Evolutionary conservation across 75 land plant genomes (phyloP), one percentile per base, ranked within the genome.

Genomic region (Pinus albicaulis): DNA sequence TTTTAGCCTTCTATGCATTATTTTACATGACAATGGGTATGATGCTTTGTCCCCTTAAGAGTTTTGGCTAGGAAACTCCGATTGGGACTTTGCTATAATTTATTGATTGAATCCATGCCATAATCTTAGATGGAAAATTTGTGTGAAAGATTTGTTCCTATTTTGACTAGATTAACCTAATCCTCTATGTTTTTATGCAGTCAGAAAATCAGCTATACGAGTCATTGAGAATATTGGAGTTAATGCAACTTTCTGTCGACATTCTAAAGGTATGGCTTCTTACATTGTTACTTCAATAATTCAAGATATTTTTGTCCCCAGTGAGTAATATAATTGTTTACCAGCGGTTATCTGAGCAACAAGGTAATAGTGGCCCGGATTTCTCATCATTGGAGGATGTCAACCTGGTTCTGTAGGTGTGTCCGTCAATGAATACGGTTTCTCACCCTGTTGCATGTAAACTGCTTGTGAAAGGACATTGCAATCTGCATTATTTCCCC

Each of bases 211-310:
- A 79, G n/a, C 28, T 92, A 66, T 76, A 76, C 38, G 93, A 92
- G 3, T 86, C 80, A 14, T 70, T 91, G 79, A 84, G 89, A 78
- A 82, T 80, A 74, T 87, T 89, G 62, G 82, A 86, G 72, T 57
- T 86, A 76, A 86, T 89, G 93, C 74, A 66, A 56, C 79, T 89
- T 59, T 75, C 89, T 36, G 87, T 89, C 7, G 88, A 85, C 48
- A 83, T 66, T 69, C 57, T 92, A 15, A 76, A 89, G 88, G 94
- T 89, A 31, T 52, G 52, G 11, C 72, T 36, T 66, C 76, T 13
- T 38, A 65, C 17, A 17, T 71, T 26, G 53, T 13, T 58, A 26
- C 17, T 17, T 5, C 7, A 19, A 10, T 24, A 23, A 19, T 17
- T 74, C 11, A 26, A 19, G 4, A 14, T 19, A 7, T 1, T 17